Base-by-base conservation (phyloP, 306 rosid genomes). In the Arachis stenosperma region DNA sequence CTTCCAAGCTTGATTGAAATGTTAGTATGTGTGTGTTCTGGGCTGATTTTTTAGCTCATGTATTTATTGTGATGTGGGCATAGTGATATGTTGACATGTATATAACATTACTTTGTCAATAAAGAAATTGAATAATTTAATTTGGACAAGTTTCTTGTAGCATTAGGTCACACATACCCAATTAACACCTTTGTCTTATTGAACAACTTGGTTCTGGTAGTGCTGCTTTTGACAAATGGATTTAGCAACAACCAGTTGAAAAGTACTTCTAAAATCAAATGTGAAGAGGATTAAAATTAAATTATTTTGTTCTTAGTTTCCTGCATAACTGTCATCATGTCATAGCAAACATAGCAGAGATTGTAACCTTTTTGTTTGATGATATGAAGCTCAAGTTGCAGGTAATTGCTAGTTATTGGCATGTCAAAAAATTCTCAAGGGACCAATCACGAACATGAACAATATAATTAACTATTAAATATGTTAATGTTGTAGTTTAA, bases 61-160 rank as follows among this genome's bases (percentile, higher is more conserved):
- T 77, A 33, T 67, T 74, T 62, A 75, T 77, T 75, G 51, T 63
- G 70, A 27, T 75, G 80, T 81, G 81, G 76, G 68, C 59, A 47
- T 61, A 79, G 75, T 61, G 77, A 72, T 69, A 63, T 78, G 55
- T 79, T 47, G 78, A 71, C 81, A 84, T 77, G 58, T 75, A 79
- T 79, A 66, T 41, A 79, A 61, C 37, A 80, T 78, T 68, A 57
- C 71, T 43, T 36, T 74, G 56, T 30, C 33, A 6, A 56, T 71
- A 54, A 75, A 56, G 43, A 37, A 37, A 63, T 61, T 69, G 70
- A 56, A 65, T 61, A 61, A 72, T 75, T 79, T 76, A 69, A 73
- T 56, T 73, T 79, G 75, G 41, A 71, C 27, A 51, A 57, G 55
- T 64, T 75, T 55, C 53, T 64, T 62, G 62, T 54, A 36, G 60